These are phyloP conservation scores for Guyanaporus albipodus DNA, from an alignment of 768 basidiomycete species.

Conservation along the genomic window DNA sequence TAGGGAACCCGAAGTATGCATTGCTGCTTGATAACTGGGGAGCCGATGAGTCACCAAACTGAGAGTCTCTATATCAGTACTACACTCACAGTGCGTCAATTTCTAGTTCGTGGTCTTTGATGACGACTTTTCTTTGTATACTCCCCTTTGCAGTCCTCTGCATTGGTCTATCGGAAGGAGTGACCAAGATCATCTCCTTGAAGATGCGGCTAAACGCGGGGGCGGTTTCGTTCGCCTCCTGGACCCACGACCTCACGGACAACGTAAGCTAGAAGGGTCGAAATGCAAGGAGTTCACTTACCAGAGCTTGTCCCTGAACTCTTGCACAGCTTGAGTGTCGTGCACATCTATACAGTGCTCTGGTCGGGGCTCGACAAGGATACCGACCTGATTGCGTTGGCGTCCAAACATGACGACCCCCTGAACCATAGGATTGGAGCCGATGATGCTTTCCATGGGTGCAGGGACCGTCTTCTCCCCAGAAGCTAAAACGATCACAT, in stretches of 20 bases:
- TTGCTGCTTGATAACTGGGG: no score
- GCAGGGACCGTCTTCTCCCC: conserved; percentile 33
- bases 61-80: not conserved
- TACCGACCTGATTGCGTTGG: conserved; percentile 25
- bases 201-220: conserved; percentile 42
- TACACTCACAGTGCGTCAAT: conserved; percentile 22
- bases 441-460: conserved; percentile 26
- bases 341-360: conserved; percentile 9
- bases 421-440: conserved; percentile 15
- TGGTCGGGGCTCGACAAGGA: conserved; percentile 27
- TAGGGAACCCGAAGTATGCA: not conserved
- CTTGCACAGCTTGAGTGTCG: conserved; percentile 1
- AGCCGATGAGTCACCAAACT: no score
- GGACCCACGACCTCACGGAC: conserved; percentile 32
- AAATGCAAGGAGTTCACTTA: not conserved
- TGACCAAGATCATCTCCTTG: conserved; percentile 50
- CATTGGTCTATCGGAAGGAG: conserved; percentile 38
- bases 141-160: conserved; percentile 34
- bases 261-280: not conserved
- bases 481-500: conserved; percentile 29
- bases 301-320: conserved; percentile 24
- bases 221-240: conserved; percentile 37
- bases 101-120: conserved; percentile 25
- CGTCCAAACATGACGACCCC: conserved; percentile 31
- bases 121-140: conserved; percentile 11